These are phyloP conservation scores for Tuber aestivum DNA, from an alignment of 495 filamentous ascomycete species.

Conservation along the genomic window DNA sequence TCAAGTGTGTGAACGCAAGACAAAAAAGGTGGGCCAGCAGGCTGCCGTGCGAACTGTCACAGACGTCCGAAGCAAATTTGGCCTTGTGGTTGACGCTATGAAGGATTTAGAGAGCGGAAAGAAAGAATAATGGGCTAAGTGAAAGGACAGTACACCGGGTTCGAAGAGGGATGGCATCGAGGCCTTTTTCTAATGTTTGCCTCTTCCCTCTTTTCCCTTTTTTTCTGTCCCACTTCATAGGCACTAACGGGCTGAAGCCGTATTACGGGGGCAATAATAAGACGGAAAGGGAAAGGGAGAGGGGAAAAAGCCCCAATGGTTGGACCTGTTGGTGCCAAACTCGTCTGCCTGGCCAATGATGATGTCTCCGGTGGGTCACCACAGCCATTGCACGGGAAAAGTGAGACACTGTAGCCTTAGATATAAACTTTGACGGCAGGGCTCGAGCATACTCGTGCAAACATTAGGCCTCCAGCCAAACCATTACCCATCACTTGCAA, in stretches of 20 bases:
- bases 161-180: neutral
- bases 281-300: neutral
- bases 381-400: neutral
- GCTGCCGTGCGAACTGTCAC: neutral
- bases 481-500: neutral
- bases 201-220: conserved; percentile 3
- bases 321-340: neutral
- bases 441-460: no score
- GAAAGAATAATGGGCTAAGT: neutral
- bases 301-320: neutral
- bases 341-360: conserved; percentile 3
- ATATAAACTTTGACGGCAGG: neutral
- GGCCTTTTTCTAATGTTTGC: neutral
- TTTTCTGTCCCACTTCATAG: neutral
- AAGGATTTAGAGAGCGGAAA: neutral
- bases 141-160: neutral
- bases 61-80: neutral
- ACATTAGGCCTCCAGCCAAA: neutral
- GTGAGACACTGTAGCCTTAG: neutral
- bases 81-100: neutral
- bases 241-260: neutral
- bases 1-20: neutral
- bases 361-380: neutral
- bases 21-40: neutral
- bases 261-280: neutral